Percentiles rank a stretch among this genome's conserved stretches.
These are phyloP conservation scores for Fusarium robinianum DNA, from an alignment of 2,329 filamentous ascomycete species.

Conservation along the genomic window DNA sequence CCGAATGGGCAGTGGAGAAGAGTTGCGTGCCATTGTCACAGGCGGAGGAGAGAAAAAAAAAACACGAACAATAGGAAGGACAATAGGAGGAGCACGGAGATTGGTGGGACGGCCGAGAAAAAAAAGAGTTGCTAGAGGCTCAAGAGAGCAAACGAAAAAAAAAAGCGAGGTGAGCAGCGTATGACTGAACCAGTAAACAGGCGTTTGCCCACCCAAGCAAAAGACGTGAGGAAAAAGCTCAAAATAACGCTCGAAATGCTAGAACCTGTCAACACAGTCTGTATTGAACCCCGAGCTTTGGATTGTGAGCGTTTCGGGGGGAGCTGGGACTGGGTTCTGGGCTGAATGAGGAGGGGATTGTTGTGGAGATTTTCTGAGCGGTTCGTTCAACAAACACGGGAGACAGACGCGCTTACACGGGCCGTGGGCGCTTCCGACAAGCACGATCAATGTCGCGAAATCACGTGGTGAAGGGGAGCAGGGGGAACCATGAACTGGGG, in stretches of 20 bases:
- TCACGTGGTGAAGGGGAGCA: conserved; percentile 31
- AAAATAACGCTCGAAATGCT: conserved; percentile 3
- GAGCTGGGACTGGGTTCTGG: neutral
- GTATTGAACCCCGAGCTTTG: conserved; percentile 6
- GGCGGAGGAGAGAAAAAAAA: conserved; percentile 5
- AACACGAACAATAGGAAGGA: conserved; percentile 12
- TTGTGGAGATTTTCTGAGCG: conserved; percentile 24
- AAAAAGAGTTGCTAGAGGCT: conserved; percentile 8
- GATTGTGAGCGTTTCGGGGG: neutral
- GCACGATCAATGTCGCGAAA: conserved; percentile 29
- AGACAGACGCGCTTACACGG: conserved; percentile 26
- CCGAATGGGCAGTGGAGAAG: conserved; percentile 41
- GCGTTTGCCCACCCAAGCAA: too few species aligned
- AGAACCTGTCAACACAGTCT: conserved; percentile 7
- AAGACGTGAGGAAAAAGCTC: neutral
- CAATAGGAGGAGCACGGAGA: conserved; percentile 14
- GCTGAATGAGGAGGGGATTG: too few species aligned
- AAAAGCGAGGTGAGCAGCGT: conserved; percentile 17
- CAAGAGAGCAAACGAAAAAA: conserved; percentile 14
- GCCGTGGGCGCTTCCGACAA: conserved; percentile 19
- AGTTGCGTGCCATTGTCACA: conserved; percentile 36
- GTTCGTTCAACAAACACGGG: too few species aligned
- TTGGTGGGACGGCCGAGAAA: conserved; percentile 17
- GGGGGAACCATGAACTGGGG: too few species aligned
- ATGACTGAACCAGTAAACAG: conserved; percentile 4